Evolutionary conservation across 106 monocot species (phyloP).

Genomic region (Chionographis japonica): DNA sequence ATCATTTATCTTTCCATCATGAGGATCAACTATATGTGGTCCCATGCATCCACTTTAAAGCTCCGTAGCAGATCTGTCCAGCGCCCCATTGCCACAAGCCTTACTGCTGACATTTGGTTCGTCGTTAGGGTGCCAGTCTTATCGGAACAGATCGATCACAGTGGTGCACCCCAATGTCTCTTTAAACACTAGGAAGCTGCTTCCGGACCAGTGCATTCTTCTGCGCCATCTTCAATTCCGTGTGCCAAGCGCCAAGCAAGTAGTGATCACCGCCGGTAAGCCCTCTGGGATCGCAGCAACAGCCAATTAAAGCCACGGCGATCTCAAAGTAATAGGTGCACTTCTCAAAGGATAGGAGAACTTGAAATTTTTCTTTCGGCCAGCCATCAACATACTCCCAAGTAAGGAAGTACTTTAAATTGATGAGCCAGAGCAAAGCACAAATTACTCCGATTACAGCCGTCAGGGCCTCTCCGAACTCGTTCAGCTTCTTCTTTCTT

Average conservation of each 20-base stretch:
- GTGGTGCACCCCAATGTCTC: conserved; percentile 89
- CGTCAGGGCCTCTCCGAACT: conserved; percentile 60
- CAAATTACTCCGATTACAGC: conserved; percentile 61
- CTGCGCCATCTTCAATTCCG: conserved; percentile 65
- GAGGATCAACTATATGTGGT: conserved; percentile 82
- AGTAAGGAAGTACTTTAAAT: conserved; percentile 63
- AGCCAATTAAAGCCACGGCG: conserved; percentile 61
- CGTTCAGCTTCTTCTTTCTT: conserved; percentile 62
- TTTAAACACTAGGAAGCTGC: conserved; percentile 83
- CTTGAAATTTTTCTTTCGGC: conserved; percentile 65
- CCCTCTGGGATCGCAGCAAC: conserved; percentile 74
- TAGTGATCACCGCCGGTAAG: conserved; percentile 67
- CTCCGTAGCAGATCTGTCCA: conserved; percentile 39
- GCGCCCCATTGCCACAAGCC: conserved; percentile 65
- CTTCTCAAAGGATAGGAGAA: conserved; percentile 73
- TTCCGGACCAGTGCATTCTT: conserved; percentile 80
- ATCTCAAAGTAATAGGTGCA: conserved; percentile 69
- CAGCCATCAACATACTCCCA: conserved; percentile 68
- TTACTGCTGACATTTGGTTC: conserved; percentile 86
- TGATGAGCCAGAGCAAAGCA: conserved; percentile 67
- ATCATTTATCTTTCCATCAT: conserved; percentile 70
- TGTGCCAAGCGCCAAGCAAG: conserved; percentile 71
- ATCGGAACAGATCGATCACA: conserved; percentile 80
- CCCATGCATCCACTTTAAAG: conserved; percentile 79
- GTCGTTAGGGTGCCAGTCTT: conserved; percentile 89